Percentiles rank a stretch among this genome's conserved stretches.
Conservation (phyloP, 139 green algal species). For the Yamagishiella unicocca region DNA sequence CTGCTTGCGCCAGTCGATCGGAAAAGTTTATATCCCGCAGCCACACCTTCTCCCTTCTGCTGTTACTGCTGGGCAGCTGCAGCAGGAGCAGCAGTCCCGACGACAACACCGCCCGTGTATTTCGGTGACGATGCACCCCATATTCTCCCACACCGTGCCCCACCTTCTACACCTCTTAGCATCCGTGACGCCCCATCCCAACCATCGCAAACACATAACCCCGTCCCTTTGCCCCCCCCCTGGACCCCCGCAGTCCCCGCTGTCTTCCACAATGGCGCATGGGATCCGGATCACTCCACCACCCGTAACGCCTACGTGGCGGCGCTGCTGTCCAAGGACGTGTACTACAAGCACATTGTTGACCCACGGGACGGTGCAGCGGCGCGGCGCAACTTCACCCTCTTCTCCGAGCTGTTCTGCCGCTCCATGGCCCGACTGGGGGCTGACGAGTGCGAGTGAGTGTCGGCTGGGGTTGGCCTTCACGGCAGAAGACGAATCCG, state of each 20-base stretch:
- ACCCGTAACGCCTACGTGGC: conserved; percentile 24
- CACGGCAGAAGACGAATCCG: too few species aligned
- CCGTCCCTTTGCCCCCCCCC: background rate
- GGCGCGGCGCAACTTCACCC: conserved; percentile 26
- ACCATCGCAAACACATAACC: background rate
- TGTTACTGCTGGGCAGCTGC: too few species aligned
- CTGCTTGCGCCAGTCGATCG: too few species aligned
- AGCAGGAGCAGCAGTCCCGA: too few species aligned
- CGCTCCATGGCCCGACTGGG: conserved; percentile 16
- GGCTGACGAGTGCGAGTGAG: conserved; percentile 42
- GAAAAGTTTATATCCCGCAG: too few species aligned
- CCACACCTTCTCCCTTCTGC: too few species aligned
- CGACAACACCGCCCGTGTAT: too few species aligned
- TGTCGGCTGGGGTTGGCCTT: background rate
- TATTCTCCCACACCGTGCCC: too few species aligned
- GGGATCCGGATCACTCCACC: background rate
- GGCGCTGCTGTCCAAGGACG: conserved; percentile 6
- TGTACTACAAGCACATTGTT: conserved; percentile 36
- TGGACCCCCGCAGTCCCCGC: background rate
- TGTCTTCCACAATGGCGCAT: conserved; percentile 32
- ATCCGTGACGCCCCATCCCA: too few species aligned
- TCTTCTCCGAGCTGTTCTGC: conserved; percentile 21
- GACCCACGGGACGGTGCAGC: background rate
- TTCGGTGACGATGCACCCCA: too few species aligned
- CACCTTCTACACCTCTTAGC: too few species aligned